phyloP scores from a whole-genome alignment of 108 stramenopile genomes.

The Cylindrotheca closterium region DNA sequence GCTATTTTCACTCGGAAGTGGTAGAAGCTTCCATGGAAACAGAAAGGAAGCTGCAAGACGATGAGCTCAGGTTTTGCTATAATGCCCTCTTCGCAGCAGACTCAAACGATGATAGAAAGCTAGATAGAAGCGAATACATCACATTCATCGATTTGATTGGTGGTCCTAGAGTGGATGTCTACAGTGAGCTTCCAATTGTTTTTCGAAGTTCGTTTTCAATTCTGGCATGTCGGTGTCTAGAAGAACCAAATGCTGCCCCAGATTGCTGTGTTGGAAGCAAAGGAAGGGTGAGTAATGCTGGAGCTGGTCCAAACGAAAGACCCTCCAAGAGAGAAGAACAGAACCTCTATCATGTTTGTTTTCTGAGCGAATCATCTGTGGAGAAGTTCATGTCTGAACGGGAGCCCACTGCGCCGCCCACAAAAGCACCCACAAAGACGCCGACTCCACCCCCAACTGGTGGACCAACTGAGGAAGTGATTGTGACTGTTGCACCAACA shows the following conservation, averaged over 20 bases:
- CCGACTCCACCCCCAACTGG: conserved; percentile 9
- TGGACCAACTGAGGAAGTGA: neutral
- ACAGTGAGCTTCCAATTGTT: conserved; percentile 2
- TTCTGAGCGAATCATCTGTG: conserved; percentile 26
- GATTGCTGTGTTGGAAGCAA: conserved; percentile 40
- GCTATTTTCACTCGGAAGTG: too few relatives aligned
- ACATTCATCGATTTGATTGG: conserved; percentile 36
- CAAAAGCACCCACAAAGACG: neutral
- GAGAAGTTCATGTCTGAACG: conserved; percentile 13
- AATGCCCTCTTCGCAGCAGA: conserved; percentile 35
- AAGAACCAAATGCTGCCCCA: conserved; percentile 17
- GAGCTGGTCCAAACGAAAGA: conserved; percentile 28
- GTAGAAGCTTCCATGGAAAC: neutral
- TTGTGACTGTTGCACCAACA: conserved; percentile 15
- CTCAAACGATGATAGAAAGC: conserved; percentile 28
- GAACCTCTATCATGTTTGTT: conserved; percentile 48
- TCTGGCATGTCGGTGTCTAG: conserved; percentile 51
- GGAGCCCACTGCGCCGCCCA: conserved; percentile 20
- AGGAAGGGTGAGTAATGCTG: conserved; percentile 33
- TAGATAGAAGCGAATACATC: conserved; percentile 33
- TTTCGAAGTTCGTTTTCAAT: conserved; percentile 28
- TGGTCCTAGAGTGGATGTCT: neutral
- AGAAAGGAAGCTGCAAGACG: conserved; percentile 1
- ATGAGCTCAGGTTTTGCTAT: conserved; percentile 12
- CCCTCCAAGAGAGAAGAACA: conserved; percentile 20